Evolutionary conservation across 2,329 filamentous ascomycete genomes (phyloP).

Genomic region (Neurospora sp.): DNA sequence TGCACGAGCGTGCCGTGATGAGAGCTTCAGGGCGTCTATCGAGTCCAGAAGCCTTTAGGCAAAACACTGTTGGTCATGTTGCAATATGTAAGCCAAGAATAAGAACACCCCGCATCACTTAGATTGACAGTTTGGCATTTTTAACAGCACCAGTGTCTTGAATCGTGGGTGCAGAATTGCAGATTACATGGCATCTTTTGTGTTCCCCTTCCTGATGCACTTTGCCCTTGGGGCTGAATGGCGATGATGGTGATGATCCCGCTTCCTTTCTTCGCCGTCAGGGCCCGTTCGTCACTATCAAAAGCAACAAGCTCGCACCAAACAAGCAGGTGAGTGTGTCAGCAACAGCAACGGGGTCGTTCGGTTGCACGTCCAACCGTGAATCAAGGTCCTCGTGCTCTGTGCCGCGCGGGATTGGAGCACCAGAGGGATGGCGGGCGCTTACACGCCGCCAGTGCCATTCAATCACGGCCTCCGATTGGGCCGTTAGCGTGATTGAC

Average conservation of each 20-base stretch:
- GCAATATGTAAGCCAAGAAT: background rate
- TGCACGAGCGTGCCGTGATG: background rate
- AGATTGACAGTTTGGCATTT: background rate
- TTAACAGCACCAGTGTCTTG: background rate
- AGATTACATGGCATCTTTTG: background rate
- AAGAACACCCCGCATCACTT: background rate
- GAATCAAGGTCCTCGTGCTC: background rate
- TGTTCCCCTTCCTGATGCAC: background rate
- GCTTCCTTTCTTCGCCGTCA: background rate
- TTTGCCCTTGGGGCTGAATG: background rate
- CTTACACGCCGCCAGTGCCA: constrained; percentile 15
- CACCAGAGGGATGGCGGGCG: constrained; percentile 13
- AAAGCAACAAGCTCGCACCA: background rate
- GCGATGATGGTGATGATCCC: background rate
- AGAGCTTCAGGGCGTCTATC: background rate
- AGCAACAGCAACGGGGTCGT: background rate
- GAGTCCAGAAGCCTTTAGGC: background rate
- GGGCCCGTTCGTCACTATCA: background rate
- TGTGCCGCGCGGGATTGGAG: constrained; percentile 11
- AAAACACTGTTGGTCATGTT: background rate
- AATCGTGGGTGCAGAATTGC: background rate
- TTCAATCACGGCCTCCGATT: background rate
- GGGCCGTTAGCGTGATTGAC: constrained; percentile 17
- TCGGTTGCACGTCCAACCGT: background rate
- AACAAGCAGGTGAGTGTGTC: background rate